Base-by-base conservation (phyloP, 495 filamentous ascomycete genomes). In the Amniculicola lignicola region DNA sequence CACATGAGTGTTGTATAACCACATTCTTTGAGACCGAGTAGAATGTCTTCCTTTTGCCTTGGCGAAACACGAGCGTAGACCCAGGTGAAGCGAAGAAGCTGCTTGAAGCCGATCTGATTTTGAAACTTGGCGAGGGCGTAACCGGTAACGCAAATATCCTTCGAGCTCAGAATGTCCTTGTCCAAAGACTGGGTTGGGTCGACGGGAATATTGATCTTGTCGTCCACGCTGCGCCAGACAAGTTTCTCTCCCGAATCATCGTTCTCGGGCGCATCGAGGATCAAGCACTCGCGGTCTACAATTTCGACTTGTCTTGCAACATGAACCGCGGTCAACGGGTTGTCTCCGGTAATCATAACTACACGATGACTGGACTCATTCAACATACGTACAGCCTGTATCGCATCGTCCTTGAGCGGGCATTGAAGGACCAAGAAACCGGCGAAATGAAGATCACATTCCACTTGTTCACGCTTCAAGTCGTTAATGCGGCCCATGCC, bases 281-380 rank as follows among this genome's bases (percentile, higher is more conserved):
- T 95, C 22, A 96, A 77, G 33, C 94, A 89, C 21, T 97, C 93
- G 10, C 93, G 85, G 62, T 99, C 93, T 18, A 99, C 88, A 67
- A 99, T 99, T 65, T 99, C 93, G 31, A 99, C 93, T 67, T 97
- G 83, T 37, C 85, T 84, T 11, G 93, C 93, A 54, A 99, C 93
- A 67, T 99, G 92, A 21, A 93, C 87, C 59, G 93, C 93, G 19
- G 93, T 99, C 35, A 99, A 79, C 18, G 93, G 91, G 67, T 99
- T 99, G 71, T 99, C 93, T 64, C 93, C 93, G 41, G 93, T 99
- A 51, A 99, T 99, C 93, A 99, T 99, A 62, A 97, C 88, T 51
- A 94, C 89, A 60, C 93, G 89, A 74, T 99, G 93, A 72, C 89
- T 95, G 71, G 92, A 96, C 74, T 97, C 94, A 67, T 96, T 99